Base-by-base conservation (phyloP, 1,284 basidiomycete species). In the Puccinia novopanici region DNA sequence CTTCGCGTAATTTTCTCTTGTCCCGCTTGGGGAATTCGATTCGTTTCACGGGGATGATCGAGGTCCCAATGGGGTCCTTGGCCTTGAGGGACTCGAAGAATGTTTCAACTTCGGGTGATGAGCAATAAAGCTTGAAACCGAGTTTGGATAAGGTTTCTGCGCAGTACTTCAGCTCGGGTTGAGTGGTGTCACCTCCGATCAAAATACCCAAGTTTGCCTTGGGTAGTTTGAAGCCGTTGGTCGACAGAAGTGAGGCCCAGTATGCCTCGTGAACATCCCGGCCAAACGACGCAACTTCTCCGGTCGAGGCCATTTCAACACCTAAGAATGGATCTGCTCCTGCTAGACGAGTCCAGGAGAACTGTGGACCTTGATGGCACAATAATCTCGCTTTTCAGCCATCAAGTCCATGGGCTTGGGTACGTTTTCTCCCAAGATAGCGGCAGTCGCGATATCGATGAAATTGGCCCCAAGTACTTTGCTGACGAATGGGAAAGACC, bases 401-500 rank as follows among this genome's bases (percentile, higher is more conserved):
- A 99, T 99, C 81, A 95, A 87, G 85, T 98, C 95, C n/a, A 95
- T 87, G 10, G 96, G 94, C 83, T 91, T 92, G 1, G 97, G 97
- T 0, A 99, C 94, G 82, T 95, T 89, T 84, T 93, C 88, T 77
- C 91, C 92, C 57, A 94, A 91, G 84, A 99, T 99, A 24, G 96
- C 97, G 45, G 91, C 89, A 8, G 96, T 94, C 4, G 97, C 97
- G 71, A 92, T 91, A 83, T 98, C 94, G 84, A 99, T 95, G 86
- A 98, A 98, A 89, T 99, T 98, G 87, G 92, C 91, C 67, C 94
- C 96, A 75, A 98, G 89, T 27, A 99, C 97, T 88, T 99, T 99
- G 82, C 93, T 96, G 8, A 99, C 97, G 88, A 99, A 99, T 83
- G 97, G 97, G 92, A 98, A 99, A 68, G 94, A 97, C 63, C 97